Evolutionary conservation across 2,329 filamentous ascomycete genomes (phyloP).

Genomic region (Fusarium papillatum): DNA sequence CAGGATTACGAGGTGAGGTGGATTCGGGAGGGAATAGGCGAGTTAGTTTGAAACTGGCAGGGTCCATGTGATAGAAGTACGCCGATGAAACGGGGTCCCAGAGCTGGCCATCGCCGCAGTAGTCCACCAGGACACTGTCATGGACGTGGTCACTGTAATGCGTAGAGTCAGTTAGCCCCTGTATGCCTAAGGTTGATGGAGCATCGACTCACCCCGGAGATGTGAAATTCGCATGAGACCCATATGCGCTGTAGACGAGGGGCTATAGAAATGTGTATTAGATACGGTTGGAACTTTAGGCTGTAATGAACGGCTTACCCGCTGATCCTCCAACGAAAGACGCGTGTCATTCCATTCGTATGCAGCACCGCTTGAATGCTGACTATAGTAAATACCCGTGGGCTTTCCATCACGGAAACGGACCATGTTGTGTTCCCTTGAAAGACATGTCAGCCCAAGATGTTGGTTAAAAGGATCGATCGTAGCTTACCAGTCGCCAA

Average conservation of each 20-base stretch:
- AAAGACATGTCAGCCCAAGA: neutral
- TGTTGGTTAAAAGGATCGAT: neutral
- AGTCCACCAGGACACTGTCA: conserved; percentile 44
- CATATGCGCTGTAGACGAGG: neutral
- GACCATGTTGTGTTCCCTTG: neutral
- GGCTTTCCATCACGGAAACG: neutral
- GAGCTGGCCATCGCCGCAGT: conserved; percentile 44
- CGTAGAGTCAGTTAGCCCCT: neutral
- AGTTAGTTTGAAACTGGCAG: conserved; percentile 43
- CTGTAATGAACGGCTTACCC: neutral
- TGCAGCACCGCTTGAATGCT: neutral
- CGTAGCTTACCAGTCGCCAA: neutral
- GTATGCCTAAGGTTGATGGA: neutral
- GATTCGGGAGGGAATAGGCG: conserved; percentile 25
- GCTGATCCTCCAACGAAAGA: neutral
- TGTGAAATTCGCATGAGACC: neutral
- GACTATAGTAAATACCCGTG: neutral
- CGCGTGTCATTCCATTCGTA: neutral
- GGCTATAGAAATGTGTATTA: neutral
- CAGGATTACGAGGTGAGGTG: neutral
- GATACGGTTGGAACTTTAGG: neutral
- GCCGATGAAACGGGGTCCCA: conserved; percentile 46
- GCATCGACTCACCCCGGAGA: neutral
- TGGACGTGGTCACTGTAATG: conserved; percentile 36
- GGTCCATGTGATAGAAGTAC: conserved; percentile 1